Evolutionary conservation across 2,329 filamentous ascomycete genomes (phyloP).

Genomic region (Exophiala dermatitidis): DNA sequence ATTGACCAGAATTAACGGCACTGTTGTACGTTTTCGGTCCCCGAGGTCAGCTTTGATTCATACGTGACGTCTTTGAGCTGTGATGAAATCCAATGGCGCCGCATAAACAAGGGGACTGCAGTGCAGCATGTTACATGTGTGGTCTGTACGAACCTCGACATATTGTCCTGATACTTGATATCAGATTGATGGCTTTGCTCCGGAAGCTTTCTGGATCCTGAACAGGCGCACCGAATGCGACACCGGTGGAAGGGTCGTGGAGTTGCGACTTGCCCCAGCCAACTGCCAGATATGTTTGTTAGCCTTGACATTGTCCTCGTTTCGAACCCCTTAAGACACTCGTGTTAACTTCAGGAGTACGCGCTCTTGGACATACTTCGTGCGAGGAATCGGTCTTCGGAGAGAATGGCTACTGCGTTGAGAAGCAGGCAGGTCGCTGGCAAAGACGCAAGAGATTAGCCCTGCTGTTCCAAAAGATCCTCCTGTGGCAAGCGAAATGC

Average conservation of each 20-base stretch:
- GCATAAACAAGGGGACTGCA: too few relatives aligned
- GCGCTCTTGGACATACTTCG: constrained; percentile 43
- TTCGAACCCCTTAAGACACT: neutral
- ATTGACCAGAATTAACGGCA: constrained; percentile 79
- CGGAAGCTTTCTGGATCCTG: constrained; percentile 71
- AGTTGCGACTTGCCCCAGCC: constrained; percentile 59
- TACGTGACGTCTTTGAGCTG: neutral
- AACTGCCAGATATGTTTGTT: constrained; percentile 46
- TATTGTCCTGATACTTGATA: constrained; percentile 53
- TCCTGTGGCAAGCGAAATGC: neutral
- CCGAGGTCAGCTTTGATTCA: neutral
- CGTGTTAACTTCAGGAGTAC: neutral
- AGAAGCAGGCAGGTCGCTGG: constrained; percentile 56
- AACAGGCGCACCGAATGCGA: constrained; percentile 63
- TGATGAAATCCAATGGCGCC: neutral
- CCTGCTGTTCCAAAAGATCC: neutral
- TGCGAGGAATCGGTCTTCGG: constrained; percentile 87
- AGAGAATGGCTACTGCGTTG: constrained; percentile 89
- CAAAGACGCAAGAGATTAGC: constrained; percentile 34
- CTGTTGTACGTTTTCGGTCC: constrained; percentile 39
- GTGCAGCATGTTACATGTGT: neutral
- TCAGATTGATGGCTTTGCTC: constrained; percentile 79
- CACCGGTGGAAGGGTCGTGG: constrained; percentile 48
- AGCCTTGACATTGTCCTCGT: constrained; percentile 4
- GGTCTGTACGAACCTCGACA: constrained; percentile 11